Base-by-base conservation (phyloP, 768 basidiomycete genomes). In the Cystoderma amianthinum region DNA sequence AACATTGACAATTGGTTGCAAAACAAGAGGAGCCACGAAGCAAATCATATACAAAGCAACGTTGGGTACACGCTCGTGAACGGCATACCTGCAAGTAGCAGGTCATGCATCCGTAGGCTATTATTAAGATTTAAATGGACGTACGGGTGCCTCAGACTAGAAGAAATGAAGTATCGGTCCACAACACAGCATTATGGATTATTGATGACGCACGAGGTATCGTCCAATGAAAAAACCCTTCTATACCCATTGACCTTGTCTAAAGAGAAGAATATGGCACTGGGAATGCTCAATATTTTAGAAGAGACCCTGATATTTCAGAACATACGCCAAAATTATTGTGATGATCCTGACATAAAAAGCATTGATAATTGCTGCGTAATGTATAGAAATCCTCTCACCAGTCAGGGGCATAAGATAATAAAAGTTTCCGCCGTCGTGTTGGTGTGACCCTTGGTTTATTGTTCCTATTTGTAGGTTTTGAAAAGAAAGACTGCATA, bases 331-430 rank as follows among this genome's bases (percentile, higher is more conserved):
- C 25, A 88, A 60, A 17, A 65, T 52, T 37, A 88, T 69, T 5
- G 84, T 86, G 16, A 89, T 53, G 32, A 77, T 54, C 88, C 88
- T 89, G 45, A 3, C 19, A 22, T 44, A 19, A n/a, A n/a, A n/a
- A n/a, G n/a, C n/a, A n/a, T n/a, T n/a, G n/a, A n/a, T n/a, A n/a
- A n/a, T n/a, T n/a, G n/a, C n/a, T n/a, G n/a, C n/a, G n/a, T 32
- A 25, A 30, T n/a, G 19, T 18, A 28, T 20, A 36, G n/a, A 24
- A 46, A 10, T 13, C 35, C 12, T 45, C 76, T 41, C 46, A 87
- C 86, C 87, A 90, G 51, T 90, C 87, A 0, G 84, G 82, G 17
- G 75, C 72, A 61, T 90, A 89, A 2, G 82, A 82, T 30, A 66
- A 51, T 16, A 85, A 45, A 7, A 86, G 58, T 44, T 67, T 63